phyloP scores from a whole-genome alignment of 768 basidiomycete genomes.

The Amyloporia xantha region DNA sequence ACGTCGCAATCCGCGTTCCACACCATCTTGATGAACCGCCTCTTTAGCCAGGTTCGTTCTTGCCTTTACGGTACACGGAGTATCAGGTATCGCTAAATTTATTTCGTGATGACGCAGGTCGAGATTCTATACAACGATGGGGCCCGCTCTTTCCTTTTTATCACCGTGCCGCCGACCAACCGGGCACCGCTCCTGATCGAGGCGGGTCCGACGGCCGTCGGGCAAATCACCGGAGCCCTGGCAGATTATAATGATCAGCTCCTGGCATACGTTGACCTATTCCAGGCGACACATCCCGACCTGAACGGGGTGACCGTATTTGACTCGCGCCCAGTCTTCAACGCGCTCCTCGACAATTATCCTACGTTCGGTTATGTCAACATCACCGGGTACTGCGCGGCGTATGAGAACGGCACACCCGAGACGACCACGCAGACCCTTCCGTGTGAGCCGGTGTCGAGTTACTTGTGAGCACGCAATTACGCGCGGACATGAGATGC shows the following conservation, averaged over 20 bases:
- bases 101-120: conserved; percentile 25
- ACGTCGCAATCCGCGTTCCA: conserved; percentile 29
- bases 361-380: conserved; percentile 51
- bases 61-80: conserved; percentile 16
- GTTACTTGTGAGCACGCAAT: conserved; percentile 50
- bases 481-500: background rate
- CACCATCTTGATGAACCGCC: conserved; percentile 24
- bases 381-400: conserved; percentile 49
- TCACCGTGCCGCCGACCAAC: conserved; percentile 34
- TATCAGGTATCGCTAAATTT: background rate
- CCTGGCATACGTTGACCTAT: conserved; percentile 28
- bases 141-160: conserved; percentile 30
- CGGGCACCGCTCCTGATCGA: conserved; percentile 33
- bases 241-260: conserved; percentile 48
- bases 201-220: conserved; percentile 26
- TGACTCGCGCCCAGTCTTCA: conserved; percentile 53
- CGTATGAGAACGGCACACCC: conserved; percentile 53
- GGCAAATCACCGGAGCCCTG: conserved; percentile 29
- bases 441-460: conserved; percentile 56
- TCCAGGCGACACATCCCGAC: conserved; percentile 35
- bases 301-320: conserved; percentile 43
- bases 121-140: conserved; percentile 42
- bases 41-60: conserved; percentile 27
- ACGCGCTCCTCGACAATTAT: conserved; percentile 47
- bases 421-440: conserved; percentile 44